Evolutionary conservation across 2,329 filamentous ascomycete species (phyloP).

Genomic region (Nectriaceae sp.): DNA sequence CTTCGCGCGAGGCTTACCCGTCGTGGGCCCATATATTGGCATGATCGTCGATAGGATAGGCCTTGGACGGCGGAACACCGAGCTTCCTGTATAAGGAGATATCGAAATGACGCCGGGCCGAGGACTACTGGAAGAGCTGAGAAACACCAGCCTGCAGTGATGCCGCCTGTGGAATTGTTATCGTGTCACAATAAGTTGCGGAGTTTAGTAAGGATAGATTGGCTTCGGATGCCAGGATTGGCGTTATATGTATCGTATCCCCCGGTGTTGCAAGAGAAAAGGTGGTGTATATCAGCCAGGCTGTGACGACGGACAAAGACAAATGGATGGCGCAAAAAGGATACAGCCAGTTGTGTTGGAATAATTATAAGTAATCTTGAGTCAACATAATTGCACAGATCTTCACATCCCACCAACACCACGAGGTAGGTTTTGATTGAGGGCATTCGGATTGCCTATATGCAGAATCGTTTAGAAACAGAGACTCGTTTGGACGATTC

Average conservation of each 20-base stretch:
- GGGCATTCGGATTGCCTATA: slow-evolving; percentile 28
- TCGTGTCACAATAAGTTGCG: slow-evolving; percentile 16
- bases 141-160: neutral
- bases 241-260: slow-evolving; percentile 24
- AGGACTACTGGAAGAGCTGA: neutral
- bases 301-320: neutral
- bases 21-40: slow-evolving; percentile 86
- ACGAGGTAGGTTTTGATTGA: slow-evolving; percentile 3
- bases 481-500: slow-evolving; percentile 21
- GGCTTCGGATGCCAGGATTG: slow-evolving; percentile 19
- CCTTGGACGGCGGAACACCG: slow-evolving; percentile 69
- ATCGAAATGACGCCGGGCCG: neutral
- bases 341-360: slow-evolving; percentile 10
- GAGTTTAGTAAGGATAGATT: slow-evolving; percentile 23
- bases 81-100: slow-evolving; percentile 70
- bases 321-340: slow-evolving; percentile 9
- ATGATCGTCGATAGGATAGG: slow-evolving; percentile 70
- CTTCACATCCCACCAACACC: neutral
- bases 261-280: slow-evolving; percentile 2
- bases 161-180: slow-evolving; percentile 1
- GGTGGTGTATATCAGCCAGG: slow-evolving; percentile 3
- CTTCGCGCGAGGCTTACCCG: slow-evolving; percentile 81
- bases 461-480: slow-evolving; percentile 31
- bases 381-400: neutral
- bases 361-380: slow-evolving; percentile 2